A percentile compares a stretch with the other conserved stretches of the same genome.
phyloP scores from a whole-genome alignment of 768 basidiomycete species.

The Exsudoporus frostii region DNA sequence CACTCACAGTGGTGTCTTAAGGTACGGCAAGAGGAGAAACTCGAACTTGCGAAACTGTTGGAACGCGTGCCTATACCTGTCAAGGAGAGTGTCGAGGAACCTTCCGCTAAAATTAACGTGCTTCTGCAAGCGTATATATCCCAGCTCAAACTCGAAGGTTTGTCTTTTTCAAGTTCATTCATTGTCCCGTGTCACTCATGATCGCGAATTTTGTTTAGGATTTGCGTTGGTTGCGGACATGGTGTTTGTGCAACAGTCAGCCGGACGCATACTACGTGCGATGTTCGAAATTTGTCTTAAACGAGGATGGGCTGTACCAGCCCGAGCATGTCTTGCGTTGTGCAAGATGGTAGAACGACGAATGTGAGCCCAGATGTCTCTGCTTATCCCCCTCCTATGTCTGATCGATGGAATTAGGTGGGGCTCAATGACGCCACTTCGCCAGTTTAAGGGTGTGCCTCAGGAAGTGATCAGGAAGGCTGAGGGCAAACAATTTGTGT shows the following conservation, averaged over 20 bases:
- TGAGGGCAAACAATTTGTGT: slow-evolving; percentile 94
- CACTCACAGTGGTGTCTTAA: slow-evolving; percentile 13
- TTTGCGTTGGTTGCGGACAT: slow-evolving; percentile 87
- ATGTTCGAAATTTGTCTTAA: slow-evolving; percentile 98
- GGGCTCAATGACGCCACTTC: slow-evolving; percentile 95
- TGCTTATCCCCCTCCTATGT: neutral
- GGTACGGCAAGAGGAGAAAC: slow-evolving; percentile 80
- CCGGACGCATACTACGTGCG: slow-evolving; percentile 93
- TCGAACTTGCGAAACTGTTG: slow-evolving; percentile 84
- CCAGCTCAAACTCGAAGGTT: slow-evolving; percentile 85
- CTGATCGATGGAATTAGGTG: slow-evolving; percentile 54
- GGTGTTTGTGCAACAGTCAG: slow-evolving; percentile 97
- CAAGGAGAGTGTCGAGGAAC: slow-evolving; percentile 95
- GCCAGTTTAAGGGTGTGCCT: slow-evolving; percentile 93
- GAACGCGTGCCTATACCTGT: slow-evolving; percentile 97
- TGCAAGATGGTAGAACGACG: slow-evolving; percentile 95
- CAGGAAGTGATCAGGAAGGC: slow-evolving; percentile 83
- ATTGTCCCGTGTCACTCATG: neutral
- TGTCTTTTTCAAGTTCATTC: neutral
- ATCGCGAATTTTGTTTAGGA: slow-evolving; percentile 35
- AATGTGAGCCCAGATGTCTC: slow-evolving; percentile 49
- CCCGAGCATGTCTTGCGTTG: slow-evolving; percentile 84
- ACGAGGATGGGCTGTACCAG: slow-evolving; percentile 96
- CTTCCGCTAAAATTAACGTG: slow-evolving; percentile 96
- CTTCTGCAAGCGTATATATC: slow-evolving; percentile 94